These are phyloP conservation scores for Helichrysum umbraculigerum DNA, from an alignment of 129 eudicot genomes.

Conservation along the genomic window DNA sequence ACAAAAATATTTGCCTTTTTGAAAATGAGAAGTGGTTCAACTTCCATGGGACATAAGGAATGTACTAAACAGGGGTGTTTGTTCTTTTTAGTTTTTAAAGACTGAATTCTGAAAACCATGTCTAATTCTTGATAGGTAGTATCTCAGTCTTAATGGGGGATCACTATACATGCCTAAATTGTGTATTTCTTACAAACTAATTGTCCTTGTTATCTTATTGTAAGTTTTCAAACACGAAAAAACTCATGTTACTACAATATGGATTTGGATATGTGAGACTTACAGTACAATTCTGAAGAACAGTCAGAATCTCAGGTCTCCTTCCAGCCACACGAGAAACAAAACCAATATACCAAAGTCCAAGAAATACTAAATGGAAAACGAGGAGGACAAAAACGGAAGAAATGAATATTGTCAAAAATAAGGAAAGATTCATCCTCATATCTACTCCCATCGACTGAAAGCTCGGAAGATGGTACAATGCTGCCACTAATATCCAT, in stretches of 20 bases:
- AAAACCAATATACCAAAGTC: constrained; percentile 91
- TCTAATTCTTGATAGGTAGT: background rate
- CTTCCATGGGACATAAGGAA: background rate
- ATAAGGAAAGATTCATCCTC: constrained; percentile 92
- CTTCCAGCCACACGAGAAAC: constrained; percentile 89
- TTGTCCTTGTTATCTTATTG: background rate
- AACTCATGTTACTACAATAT: background rate
- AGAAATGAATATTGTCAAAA: constrained; percentile 67
- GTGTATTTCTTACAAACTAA: background rate
- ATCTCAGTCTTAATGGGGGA: background rate
- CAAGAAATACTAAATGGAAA: constrained; percentile 75
- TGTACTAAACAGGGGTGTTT: background rate
- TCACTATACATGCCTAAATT: background rate
- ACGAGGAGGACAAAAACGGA: constrained; percentile 81
- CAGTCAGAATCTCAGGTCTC: constrained; percentile 77
- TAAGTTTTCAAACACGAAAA: background rate
- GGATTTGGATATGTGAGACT: constrained; percentile 30
- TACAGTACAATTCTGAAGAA: constrained; percentile 93
- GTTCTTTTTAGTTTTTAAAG: background rate
- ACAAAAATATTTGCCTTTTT: background rate
- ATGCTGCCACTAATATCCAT: constrained; percentile 88
- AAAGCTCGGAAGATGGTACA: constrained; percentile 92
- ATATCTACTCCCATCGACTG: constrained; percentile 96
- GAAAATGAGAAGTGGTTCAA: background rate
- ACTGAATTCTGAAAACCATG: background rate